These are phyloP conservation scores for Alnus glutinosa DNA, from an alignment of 306 rosid species.

Conservation along the genomic window DNA sequence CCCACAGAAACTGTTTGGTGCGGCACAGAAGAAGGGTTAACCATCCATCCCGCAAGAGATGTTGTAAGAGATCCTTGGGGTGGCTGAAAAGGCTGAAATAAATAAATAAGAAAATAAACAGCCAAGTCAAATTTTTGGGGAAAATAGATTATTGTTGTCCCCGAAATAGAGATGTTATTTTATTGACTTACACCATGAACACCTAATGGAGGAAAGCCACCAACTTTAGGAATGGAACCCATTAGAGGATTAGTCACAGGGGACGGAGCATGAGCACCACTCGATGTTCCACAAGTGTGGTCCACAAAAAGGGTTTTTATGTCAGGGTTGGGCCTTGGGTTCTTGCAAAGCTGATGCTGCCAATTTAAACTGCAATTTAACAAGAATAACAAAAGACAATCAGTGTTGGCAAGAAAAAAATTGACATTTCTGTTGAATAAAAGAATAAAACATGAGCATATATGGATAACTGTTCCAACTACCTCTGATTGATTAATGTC, in stretches of 20 bases:
- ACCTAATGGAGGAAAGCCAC: conserved; percentile 82
- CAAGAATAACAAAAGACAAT: neutral
- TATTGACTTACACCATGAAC: conserved; percentile 86
- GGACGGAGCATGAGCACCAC: conserved; percentile 94
- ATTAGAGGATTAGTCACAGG: conserved; percentile 90
- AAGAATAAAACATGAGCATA: neutral
- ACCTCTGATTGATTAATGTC: conserved; percentile 97
- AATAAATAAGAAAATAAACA: conserved; percentile 9
- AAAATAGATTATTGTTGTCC: conserved; percentile 9
- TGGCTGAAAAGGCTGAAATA: conserved; percentile 87
- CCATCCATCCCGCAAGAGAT: conserved; percentile 98
- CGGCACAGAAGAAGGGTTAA: conserved; percentile 79
- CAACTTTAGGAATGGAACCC: conserved; percentile 88
- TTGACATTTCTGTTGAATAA: neutral
- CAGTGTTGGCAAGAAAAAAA: conserved; percentile 6
- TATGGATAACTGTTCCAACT: neutral
- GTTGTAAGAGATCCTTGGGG: conserved; percentile 81
- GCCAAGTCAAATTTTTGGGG: conserved; percentile 28
- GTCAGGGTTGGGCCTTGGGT: conserved; percentile 92
- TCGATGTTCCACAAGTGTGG: conserved; percentile 93
- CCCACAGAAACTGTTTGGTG: conserved; percentile 93
- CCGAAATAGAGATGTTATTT: neutral
- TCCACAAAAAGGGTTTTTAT: conserved; percentile 94
- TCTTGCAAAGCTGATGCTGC: conserved; percentile 99
- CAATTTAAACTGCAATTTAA: conserved; percentile 83